phyloP scores from a whole-genome alignment of 805 yeast species.

The Pichia rugopelliculosa region DNA sequence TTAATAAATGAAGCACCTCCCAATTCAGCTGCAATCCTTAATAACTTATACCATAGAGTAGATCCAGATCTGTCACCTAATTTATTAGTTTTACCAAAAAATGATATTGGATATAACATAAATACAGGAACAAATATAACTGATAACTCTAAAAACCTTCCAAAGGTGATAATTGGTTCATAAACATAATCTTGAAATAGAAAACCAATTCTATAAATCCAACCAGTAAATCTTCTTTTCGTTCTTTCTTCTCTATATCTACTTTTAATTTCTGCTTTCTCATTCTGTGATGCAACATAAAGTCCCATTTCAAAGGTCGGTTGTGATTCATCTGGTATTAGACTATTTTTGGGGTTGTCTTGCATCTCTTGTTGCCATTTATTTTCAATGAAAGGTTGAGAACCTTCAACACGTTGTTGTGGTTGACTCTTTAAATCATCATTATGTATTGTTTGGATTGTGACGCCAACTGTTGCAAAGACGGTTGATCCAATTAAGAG shows the following conservation, averaged over 20 bases:
- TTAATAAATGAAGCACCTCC: slow-evolving; percentile 93
- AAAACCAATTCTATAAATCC: slow-evolving; percentile 36
- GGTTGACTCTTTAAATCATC: neutral
- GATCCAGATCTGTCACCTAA: slow-evolving; percentile 52
- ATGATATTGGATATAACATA: slow-evolving; percentile 53
- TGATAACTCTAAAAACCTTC: slow-evolving; percentile 64
- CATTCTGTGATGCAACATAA: slow-evolving; percentile 51
- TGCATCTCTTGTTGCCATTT: slow-evolving; percentile 10
- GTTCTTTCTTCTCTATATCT: slow-evolving; percentile 27
- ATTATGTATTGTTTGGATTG: neutral
- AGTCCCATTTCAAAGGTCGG: slow-evolving; percentile 69
- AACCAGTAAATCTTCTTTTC: slow-evolving; percentile 19
- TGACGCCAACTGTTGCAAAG: neutral
- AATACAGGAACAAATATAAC: slow-evolving; percentile 65
- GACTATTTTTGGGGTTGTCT: slow-evolving; percentile 25
- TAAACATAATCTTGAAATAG: slow-evolving; percentile 44
- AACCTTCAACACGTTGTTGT: slow-evolving; percentile 5
- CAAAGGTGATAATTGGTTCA: slow-evolving; percentile 63
- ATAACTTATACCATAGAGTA: slow-evolving; percentile 57
- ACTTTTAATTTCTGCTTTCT: slow-evolving; percentile 34
- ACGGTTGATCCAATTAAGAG: neutral
- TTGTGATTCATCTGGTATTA: slow-evolving; percentile 39
- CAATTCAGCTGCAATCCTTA: slow-evolving; percentile 61
- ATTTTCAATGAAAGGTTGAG: slow-evolving; percentile 10
- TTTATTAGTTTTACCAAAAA: slow-evolving; percentile 39